Evolutionary conservation across 1,139 yeast genomes (phyloP), one percentile per base, ranked within the genome.

Genomic region (Taiozyma onychis): DNA sequence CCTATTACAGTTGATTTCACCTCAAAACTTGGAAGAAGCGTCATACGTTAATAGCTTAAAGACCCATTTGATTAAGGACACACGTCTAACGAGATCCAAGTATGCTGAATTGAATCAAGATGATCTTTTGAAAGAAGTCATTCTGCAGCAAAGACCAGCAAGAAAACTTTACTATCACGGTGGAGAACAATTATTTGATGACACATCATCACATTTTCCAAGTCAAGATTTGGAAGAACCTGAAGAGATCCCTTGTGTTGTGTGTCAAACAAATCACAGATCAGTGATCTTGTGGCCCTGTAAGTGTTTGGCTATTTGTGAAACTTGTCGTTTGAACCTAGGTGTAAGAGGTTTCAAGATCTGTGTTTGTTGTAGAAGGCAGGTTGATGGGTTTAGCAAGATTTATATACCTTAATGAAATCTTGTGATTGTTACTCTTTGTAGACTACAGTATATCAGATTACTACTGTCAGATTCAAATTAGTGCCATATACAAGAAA

Each of bases 211-310:
- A 4, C 7, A 39, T 1, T 37, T 18, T 3, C 54, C 52, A 21
- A 59, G 55, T 10, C 48, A 50, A n/a, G 61, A 57, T 11, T 55
- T 55, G 14, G 60, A 57, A 14, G 58, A 53, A 7, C 59, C 54
- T 22, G 63, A 58, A 13, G 58, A 59, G 5, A 53, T 63, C 27
- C 53, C 68, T 6, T 90, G 98, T 68, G 96, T 88, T 3, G 85
- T 90, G 2, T 90, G 98, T 65, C 95, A 87, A 58, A 75, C 76
- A 11, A 80, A 85, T 51, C 77, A 82, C 9, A 75, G 97, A 57
- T 88, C 85, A 54, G 79, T 90, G 43, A 83, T 90, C 16, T 73
- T 93, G 3, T 90, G 97, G 97, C 98, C 98, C 1, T 90, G 98
- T 65, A 79, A 83, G 58, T 90, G 98, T 66, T 80, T 90, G 56